Base-by-base conservation (phyloP, 371 early-diverging fungal species). In the Funneliformis caledonium region DNA sequence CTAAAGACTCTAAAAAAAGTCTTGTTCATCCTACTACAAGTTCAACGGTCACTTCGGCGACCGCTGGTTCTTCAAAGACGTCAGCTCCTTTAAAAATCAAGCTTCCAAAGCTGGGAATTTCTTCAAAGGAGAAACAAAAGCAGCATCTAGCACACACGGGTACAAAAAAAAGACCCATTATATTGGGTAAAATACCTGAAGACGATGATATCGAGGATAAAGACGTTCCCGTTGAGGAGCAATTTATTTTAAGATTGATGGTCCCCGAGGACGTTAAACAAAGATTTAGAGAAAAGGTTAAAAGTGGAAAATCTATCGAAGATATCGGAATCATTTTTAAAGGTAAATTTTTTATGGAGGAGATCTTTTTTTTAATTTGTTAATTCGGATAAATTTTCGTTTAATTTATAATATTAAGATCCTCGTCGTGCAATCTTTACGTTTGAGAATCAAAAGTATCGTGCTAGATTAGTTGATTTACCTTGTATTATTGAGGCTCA, bases 401-500 rank as follows among this genome's bases (percentile, higher is more conserved):
- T 37, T 47, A 26, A 37, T 37, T 37, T 37, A 37, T 37, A 8
- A 64, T 14, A 4, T 50, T 59, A 82, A 93, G 96, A 95, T 81
- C 87, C 86, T 47, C 86, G 97, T 82, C 86, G 90, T 72, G 97
- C 94, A 42, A 85, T 85, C 7, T 93, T 96, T 65, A 82, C 82
- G 12, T 89, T 94, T 76, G 89, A 90, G 42, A 89, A 88, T n/a
- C 61, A 87, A 26, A 83, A 83, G 12, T 94, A 93, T 74, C 82
- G 87, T 12, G 90, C 93, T 19, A 91, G 88, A 50, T 87, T 99
- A 43, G 95, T 97, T 4, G 98, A 97, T 86, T 84, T 99, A 78
- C 99, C 99, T 14, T 96, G 96, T 0, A 96, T 99, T 78, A 93
- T 97, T 33, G 99, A 99, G 86, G 92, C 98, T 8, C 98, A 98